A percentile compares a stretch with the other conserved stretches of the same genome.
These are phyloP conservation scores for Pythium rhizo-oryzae DNA, from an alignment of 352 stramenopile genomes.

Conservation along the genomic window DNA sequence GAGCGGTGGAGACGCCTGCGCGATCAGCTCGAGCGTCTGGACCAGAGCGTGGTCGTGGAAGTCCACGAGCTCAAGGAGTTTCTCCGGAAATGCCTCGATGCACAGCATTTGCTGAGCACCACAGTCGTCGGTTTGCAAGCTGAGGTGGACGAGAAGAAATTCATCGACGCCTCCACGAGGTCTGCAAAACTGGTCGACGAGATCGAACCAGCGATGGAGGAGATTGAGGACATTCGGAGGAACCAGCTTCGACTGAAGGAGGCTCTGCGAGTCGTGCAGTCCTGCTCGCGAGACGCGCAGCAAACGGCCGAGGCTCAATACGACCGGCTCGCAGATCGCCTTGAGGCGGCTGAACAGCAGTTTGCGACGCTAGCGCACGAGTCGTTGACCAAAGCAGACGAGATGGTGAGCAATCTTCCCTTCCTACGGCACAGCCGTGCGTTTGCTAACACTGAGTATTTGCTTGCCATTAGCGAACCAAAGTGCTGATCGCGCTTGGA, in stretches of 20 bases:
- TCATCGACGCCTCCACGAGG: not conserved
- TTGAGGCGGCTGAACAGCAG: conserved; percentile 47
- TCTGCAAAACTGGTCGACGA: conserved; percentile 9
- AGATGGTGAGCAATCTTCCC: conserved; percentile 37
- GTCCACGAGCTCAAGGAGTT: conserved; percentile 42
- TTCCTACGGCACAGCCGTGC: not conserved
- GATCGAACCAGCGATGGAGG: conserved; percentile 16
- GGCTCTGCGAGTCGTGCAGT: conserved; percentile 50
- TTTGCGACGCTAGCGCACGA: conserved; percentile 44
- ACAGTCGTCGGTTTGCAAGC: conserved; percentile 59
- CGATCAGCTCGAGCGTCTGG: conserved; percentile 24
- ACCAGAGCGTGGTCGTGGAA: conserved; percentile 27
- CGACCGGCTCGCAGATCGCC: conserved; percentile 34
- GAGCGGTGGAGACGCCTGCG: conserved; percentile 12
- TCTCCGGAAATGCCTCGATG: conserved; percentile 59
- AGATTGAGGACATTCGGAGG: conserved; percentile 50
- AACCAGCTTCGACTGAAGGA: conserved; percentile 52
- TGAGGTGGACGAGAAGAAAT: conserved; percentile 43
- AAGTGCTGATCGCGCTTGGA: conserved; percentile 37
- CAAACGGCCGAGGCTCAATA: conserved; percentile 36
- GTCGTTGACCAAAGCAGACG: conserved; percentile 38
- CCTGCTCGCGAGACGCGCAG: conserved; percentile 45
- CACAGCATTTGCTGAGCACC: conserved; percentile 59
- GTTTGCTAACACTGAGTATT: not conserved
- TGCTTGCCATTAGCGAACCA: conserved; percentile 26